A percentile compares a stretch with the other conserved stretches of the same genome.
phyloP scores from a whole-genome alignment of 352 stramenopile species.

The Thalassiosira pacifica region DNA sequence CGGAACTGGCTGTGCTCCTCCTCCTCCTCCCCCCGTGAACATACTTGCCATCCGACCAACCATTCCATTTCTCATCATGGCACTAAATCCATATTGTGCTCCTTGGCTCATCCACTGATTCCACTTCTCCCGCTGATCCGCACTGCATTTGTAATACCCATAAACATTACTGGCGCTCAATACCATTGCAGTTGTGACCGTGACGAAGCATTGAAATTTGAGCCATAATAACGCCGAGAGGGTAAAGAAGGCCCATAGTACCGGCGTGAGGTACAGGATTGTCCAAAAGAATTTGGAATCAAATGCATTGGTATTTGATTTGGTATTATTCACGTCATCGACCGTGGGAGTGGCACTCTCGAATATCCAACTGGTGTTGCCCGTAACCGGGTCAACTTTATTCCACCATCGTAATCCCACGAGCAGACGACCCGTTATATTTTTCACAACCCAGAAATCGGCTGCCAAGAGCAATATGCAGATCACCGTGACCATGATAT shows the following conservation, averaged over 20 bases:
- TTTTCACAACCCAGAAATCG: slow-evolving; percentile 99
- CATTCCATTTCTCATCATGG: slow-evolving; percentile 51
- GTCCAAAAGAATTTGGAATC: slow-evolving; percentile 92
- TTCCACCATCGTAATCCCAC: slow-evolving; percentile 99
- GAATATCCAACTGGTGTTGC: slow-evolving; percentile 97
- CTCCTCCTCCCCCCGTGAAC: slow-evolving; percentile 34
- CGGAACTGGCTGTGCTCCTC: slow-evolving; percentile 21
- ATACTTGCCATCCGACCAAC: slow-evolving; percentile 37
- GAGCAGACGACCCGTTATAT: slow-evolving; percentile 86
- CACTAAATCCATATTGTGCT: slow-evolving; percentile 54
- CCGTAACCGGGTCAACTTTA: slow-evolving; percentile 91
- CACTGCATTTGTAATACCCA: slow-evolving; percentile 97
- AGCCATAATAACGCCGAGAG: slow-evolving; percentile 92
- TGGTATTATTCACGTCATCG: slow-evolving; percentile 41
- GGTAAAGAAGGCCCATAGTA: slow-evolving; percentile 93
- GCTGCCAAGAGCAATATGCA: slow-evolving; percentile 96
- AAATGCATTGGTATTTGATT: slow-evolving; percentile 33
- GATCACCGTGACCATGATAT: slow-evolving; percentile 95
- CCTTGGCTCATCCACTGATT: slow-evolving; percentile 82
- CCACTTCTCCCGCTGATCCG: slow-evolving; percentile 87
- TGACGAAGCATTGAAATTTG: slow-evolving; percentile 94
- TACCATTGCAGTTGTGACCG: slow-evolving; percentile 92
- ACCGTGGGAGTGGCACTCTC: slow-evolving; percentile 90
- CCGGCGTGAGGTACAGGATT: slow-evolving; percentile 93
- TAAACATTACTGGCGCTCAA: slow-evolving; percentile 96